Evolutionary conservation across 2,329 filamentous ascomycete species (phyloP).

Genomic region (Aspergillus viridinutans): DNA sequence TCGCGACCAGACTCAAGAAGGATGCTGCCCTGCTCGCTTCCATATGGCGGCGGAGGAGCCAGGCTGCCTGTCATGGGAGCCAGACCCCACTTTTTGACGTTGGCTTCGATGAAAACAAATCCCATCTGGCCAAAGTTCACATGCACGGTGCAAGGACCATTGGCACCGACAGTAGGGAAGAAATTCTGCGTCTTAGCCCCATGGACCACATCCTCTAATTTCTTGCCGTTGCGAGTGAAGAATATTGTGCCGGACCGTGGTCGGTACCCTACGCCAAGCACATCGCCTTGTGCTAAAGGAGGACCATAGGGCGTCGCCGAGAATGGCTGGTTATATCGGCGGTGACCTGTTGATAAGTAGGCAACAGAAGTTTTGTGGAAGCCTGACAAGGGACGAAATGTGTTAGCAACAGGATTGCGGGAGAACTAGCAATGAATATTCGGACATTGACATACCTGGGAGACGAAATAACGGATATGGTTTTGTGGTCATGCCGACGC

Average conservation of each 20-base stretch:
- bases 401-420: not conserved
- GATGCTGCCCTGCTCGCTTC: slow-evolving; percentile 94
- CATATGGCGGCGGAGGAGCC: slow-evolving; percentile 92
- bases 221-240: slow-evolving; percentile 97
- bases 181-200: slow-evolving; percentile 94
- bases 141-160: slow-evolving; percentile 85
- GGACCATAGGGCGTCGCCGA: slow-evolving; percentile 74
- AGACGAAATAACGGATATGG: slow-evolving; percentile 92
- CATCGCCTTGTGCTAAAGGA: slow-evolving; percentile 84
- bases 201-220: slow-evolving; percentile 88
- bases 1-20: slow-evolving; percentile 78
- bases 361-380: slow-evolving; percentile 91
- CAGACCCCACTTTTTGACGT: slow-evolving; percentile 99
- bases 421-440: not conserved
- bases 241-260: slow-evolving; percentile 93
- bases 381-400: slow-evolving; percentile 47
- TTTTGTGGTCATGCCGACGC: slow-evolving; percentile 93
- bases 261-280: slow-evolving; percentile 91
- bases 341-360: slow-evolving; percentile 81
- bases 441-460: slow-evolving; percentile 62
- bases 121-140: slow-evolving; percentile 98
- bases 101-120: slow-evolving; percentile 98
- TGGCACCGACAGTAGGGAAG: slow-evolving; percentile 95
- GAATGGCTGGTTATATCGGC: slow-evolving; percentile 92
- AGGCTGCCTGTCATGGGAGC: slow-evolving; percentile 94